Percentiles rank a stretch among this genome's conserved stretches.
These are phyloP conservation scores for Penicillium glabrum DNA, from an alignment of 2,329 filamentous ascomycete species.

Conservation along the genomic window DNA sequence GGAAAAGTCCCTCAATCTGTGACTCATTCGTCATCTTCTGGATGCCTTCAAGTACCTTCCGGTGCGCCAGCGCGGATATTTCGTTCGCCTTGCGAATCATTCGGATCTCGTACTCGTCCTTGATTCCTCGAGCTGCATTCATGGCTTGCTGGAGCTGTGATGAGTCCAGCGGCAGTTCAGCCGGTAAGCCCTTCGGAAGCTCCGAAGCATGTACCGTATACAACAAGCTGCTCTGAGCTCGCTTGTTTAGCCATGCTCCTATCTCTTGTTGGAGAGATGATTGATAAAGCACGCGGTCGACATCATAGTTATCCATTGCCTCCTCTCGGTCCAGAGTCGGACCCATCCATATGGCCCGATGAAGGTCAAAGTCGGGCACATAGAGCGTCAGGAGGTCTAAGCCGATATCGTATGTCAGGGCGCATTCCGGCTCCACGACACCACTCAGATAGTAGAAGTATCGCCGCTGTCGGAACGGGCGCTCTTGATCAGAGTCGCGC, in stretches of 20 bases:
- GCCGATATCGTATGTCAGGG: conserved; percentile 58
- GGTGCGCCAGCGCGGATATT: conserved; percentile 68
- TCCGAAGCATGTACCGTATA: conserved; percentile 41
- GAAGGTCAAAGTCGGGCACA: conserved; percentile 68
- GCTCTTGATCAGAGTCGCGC: conserved; percentile 60
- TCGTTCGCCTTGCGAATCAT: conserved; percentile 71
- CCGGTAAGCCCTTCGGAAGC: conserved; percentile 24
- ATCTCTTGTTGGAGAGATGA: conserved; percentile 53
- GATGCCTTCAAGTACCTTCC: conserved; percentile 61
- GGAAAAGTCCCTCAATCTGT: conserved; percentile 78
- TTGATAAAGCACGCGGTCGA: conserved; percentile 68
- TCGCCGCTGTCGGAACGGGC: conserved; percentile 58
- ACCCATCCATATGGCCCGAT: conserved; percentile 43
- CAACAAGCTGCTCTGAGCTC: conserved; percentile 28
- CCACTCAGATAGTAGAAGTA: conserved; percentile 64
- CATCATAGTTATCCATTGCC: conserved; percentile 62
- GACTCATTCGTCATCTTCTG: conserved; percentile 70
- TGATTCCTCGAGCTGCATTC: conserved; percentile 67
- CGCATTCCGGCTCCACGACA: conserved; percentile 54
- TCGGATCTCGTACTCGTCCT: conserved; percentile 73
- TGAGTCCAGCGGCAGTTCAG: conserved; percentile 26
- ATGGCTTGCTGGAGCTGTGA: conserved; percentile 53
- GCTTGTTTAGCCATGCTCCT: conserved; percentile 30
- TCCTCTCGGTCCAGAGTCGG: conserved; percentile 51
- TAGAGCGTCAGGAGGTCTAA: conserved; percentile 68